Percentiles rank a stretch among this genome's conserved stretches.
phyloP scores from a whole-genome alignment of 495 filamentous ascomycete species.

The Podospora pseudocomata region DNA sequence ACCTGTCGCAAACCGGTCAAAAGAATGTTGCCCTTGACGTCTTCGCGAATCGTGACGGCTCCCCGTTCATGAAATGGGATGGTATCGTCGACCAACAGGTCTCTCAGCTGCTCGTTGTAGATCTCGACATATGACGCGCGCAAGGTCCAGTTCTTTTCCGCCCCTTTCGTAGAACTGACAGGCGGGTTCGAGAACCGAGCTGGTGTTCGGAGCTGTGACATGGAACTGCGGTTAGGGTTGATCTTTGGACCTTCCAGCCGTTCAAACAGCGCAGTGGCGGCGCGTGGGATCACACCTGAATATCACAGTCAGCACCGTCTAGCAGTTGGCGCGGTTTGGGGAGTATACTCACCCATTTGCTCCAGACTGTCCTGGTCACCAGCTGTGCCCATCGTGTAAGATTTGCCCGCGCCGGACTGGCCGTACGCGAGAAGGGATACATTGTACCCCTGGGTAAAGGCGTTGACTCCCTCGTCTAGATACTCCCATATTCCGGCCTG shows the following conservation, averaged over 20 bases:
- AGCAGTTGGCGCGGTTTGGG: not conserved
- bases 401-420: constrained; percentile 99
- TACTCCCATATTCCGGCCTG: constrained; percentile 97
- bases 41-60: constrained; percentile 82
- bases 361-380: constrained; percentile 76
- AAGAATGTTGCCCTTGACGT: constrained; percentile 91
- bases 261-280: constrained; percentile 82
- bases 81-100: constrained; percentile 80
- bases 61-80: constrained; percentile 64
- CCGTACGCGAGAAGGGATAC: constrained; percentile 97
- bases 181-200: not conserved
- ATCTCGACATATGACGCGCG: constrained; percentile 99
- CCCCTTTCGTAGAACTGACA: constrained; percentile 18
- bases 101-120: constrained; percentile 93
- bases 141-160: constrained; percentile 85
- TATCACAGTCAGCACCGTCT: constrained; percentile 17
- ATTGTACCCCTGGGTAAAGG: constrained; percentile 97
- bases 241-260: constrained; percentile 63
- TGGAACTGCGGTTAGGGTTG: constrained; percentile 56
- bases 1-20: constrained; percentile 86
- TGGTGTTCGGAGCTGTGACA: constrained; percentile 77
- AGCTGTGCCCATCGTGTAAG: constrained; percentile 98
- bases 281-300: constrained; percentile 87
- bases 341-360: constrained; percentile 68
- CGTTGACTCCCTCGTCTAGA: constrained; percentile 80